These are phyloP conservation scores for Cercospora brassicicola DNA, from an alignment of 2,329 filamentous ascomycete genomes.

Conservation along the genomic window DNA sequence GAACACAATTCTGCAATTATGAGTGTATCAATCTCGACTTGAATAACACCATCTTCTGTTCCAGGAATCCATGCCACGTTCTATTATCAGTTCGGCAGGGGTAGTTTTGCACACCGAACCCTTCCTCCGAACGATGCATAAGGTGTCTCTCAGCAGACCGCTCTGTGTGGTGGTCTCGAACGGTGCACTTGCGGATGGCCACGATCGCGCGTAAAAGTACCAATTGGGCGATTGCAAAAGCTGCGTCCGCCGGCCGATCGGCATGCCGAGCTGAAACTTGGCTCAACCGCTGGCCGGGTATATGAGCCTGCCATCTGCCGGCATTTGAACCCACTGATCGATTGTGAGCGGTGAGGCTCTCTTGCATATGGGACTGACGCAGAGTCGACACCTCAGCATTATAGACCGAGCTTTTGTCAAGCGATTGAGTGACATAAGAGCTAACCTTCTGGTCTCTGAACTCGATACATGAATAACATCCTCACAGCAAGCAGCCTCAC, in stretches of 20 bases:
- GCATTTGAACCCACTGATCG: neutral
- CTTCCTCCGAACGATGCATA: neutral
- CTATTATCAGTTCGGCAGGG: neutral
- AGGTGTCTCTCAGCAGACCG: neutral
- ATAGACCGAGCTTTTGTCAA: neutral
- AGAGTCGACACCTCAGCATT: neutral
- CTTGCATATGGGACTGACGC: neutral
- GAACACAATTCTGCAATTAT: neutral
- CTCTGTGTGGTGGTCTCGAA: neutral
- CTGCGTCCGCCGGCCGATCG: neutral
- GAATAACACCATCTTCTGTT: neutral
- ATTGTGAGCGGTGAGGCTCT: neutral
- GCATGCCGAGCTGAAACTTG: neutral
- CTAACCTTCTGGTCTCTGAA: neutral
- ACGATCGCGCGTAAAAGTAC: neutral
- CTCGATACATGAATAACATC: neutral
- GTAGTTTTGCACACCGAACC: neutral
- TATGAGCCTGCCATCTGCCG: neutral
- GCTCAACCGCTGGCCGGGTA: neutral
- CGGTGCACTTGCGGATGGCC: slow-evolving; percentile 2
- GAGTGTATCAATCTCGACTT: neutral
- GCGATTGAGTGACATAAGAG: neutral
- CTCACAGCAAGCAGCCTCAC: neutral
- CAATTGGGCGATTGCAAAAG: neutral
- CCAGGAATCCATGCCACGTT: neutral